These are phyloP conservation scores for Pichia inconspicua DNA, from an alignment of 1,139 yeast species.

Conservation along the genomic window DNA sequence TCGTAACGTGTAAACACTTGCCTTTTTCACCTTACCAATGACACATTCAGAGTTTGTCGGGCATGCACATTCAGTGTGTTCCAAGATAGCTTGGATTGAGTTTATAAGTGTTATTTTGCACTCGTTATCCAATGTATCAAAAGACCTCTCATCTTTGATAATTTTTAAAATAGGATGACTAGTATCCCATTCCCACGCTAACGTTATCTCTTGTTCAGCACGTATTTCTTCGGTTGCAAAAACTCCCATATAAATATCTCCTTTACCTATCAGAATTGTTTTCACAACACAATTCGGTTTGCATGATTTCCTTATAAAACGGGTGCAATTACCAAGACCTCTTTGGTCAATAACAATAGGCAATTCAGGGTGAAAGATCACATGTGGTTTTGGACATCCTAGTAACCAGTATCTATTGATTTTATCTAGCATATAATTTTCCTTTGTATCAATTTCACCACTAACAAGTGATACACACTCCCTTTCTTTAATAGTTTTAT, in stretches of 20 bases:
- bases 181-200: constrained; percentile 86
- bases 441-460: constrained; percentile 66
- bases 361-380: constrained; percentile 42
- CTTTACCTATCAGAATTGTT: constrained; percentile 40
- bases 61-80: constrained; percentile 70
- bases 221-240: constrained; percentile 51
- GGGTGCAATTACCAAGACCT: constrained; percentile 64
- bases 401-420: constrained; percentile 72
- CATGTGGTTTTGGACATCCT: constrained; percentile 82
- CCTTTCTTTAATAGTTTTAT: constrained; percentile 37
- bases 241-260: constrained; percentile 46
- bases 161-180: constrained; percentile 64
- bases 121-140: constrained; percentile 42
- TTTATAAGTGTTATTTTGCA: constrained; percentile 50
- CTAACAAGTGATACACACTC: constrained; percentile 55
- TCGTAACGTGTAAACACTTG: constrained; percentile 48
- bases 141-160: constrained; percentile 32
- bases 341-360: constrained; percentile 73
- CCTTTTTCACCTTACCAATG: constrained; percentile 53
- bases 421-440: constrained; percentile 53
- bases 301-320: constrained; percentile 74
- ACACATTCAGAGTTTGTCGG: constrained; percentile 43
- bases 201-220: constrained; percentile 59
- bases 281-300: constrained; percentile 65
- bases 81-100: constrained; percentile 52